phyloP scores from a whole-genome alignment of 495 filamentous ascomycete genomes.

The Bathelium albidoporum region DNA sequence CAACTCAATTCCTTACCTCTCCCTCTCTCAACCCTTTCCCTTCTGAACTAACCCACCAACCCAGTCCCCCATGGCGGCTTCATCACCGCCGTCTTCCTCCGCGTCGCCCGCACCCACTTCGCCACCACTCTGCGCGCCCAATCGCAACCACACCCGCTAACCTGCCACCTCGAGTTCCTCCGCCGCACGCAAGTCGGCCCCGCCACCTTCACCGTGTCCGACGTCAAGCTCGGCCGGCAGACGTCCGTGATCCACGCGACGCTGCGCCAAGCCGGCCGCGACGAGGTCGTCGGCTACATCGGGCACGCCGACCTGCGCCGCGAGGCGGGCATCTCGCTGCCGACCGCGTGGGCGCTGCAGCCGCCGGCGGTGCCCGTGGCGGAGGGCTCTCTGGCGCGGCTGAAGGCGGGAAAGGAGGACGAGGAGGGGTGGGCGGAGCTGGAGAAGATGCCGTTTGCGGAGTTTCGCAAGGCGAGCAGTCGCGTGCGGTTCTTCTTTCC shows the following conservation, averaged over 20 bases:
- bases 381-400: constrained; percentile 22
- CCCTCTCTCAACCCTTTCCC: background rate
- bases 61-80: constrained; percentile 86
- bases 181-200: constrained; percentile 55
- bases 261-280: constrained; percentile 45
- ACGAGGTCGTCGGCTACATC: constrained; percentile 58
- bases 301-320: constrained; percentile 53
- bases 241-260: constrained; percentile 61
- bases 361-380: constrained; percentile 40
- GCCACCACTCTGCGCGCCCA: constrained; percentile 47
- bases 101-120: constrained; percentile 54
- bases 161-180: constrained; percentile 66
- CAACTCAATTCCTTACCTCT: constrained; percentile 1
- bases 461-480: constrained; percentile 43
- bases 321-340: constrained; percentile 48
- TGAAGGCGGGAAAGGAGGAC: constrained; percentile 33
- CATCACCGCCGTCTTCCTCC: constrained; percentile 54
- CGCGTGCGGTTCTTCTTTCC: constrained; percentile 50
- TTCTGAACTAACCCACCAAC: constrained; percentile 6
- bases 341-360: constrained; percentile 40
- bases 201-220: constrained; percentile 52
- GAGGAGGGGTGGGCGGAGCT: constrained; percentile 38
- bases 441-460: constrained; percentile 31
- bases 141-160: constrained; percentile 51
- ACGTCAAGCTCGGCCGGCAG: constrained; percentile 61